These are phyloP conservation scores for Monilinia laxa DNA, from an alignment of 2,329 filamentous ascomycete species.

Conservation along the genomic window DNA sequence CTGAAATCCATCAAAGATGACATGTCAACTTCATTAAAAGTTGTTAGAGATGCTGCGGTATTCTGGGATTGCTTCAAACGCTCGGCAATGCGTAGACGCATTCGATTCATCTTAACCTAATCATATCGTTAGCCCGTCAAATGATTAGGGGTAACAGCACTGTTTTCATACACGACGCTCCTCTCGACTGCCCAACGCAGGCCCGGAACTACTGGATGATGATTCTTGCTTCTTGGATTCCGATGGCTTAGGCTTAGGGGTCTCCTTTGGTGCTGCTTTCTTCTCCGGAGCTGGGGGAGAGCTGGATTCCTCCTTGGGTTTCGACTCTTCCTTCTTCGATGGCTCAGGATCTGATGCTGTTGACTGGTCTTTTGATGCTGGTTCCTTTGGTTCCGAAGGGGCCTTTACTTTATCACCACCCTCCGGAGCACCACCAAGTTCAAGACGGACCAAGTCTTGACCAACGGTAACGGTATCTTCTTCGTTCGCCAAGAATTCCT, in stretches of 20 bases:
- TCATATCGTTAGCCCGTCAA: slow-evolving; percentile 26
- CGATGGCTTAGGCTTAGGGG: slow-evolving; percentile 43
- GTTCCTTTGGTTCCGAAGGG: slow-evolving; percentile 55
- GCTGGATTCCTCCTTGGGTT: slow-evolving; percentile 44
- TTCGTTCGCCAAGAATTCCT: slow-evolving; percentile 86
- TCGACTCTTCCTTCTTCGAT: slow-evolving; percentile 44
- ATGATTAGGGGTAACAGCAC: not conserved
- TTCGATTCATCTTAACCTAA: slow-evolving; percentile 99
- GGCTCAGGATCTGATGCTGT: slow-evolving; percentile 48
- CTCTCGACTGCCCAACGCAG: slow-evolving; percentile 69
- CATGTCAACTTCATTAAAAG: slow-evolving; percentile 99
- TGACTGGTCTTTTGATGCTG: slow-evolving; percentile 57
- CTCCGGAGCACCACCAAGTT: slow-evolving; percentile 67
- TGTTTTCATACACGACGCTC: slow-evolving; percentile 73
- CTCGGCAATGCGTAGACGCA: slow-evolving; percentile 96
- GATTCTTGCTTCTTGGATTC: slow-evolving; percentile 41
- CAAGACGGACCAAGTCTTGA: slow-evolving; percentile 84
- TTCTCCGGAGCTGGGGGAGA: slow-evolving; percentile 45
- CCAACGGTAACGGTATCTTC: slow-evolving; percentile 95
- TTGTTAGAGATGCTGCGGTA: slow-evolving; percentile 93
- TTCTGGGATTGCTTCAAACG: slow-evolving; percentile 99
- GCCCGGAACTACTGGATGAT: slow-evolving; percentile 37
- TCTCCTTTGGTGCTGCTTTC: slow-evolving; percentile 44
- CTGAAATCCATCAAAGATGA: slow-evolving; percentile 95
- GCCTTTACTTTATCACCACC: slow-evolving; percentile 55